Evolutionary conservation across 1,284 basidiomycete species (phyloP), one percentile per base, ranked within the genome.

Genomic region (Cryptococcus maquisensis): DNA sequence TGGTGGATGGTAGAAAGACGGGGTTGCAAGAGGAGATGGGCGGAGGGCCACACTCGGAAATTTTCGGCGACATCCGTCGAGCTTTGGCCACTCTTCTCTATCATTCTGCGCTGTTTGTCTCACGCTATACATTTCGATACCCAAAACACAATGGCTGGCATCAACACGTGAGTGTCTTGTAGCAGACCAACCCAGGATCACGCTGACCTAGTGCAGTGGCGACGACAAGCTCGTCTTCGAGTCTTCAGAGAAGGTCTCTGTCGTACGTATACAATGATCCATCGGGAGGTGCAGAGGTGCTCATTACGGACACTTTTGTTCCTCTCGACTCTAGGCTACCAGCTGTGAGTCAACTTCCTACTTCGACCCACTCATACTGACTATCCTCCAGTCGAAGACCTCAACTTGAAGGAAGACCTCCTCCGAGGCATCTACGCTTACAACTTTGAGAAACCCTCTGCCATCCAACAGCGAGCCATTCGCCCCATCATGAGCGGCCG

Each of bases 391-490:
- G 93, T 94, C 76, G 94, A 97, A 76, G 89, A 94, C 78, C 86
- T 98, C 56, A 87, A 86, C 60, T 77, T 99, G 68, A 97, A 98
- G 79, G 92, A 95, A 75, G 93, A 98, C 75, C 83, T 98, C 42
- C 78, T 98, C 49, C 86, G 96, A 59, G 96, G 96, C 65, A 93
- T 98, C 77, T 98, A 98, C 75, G 96, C 95, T 49, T 99, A 98
- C 81, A 96, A 95, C 79, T 98, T 99, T 69, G 96, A 99, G 82
- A 96, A 95, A 76, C 93, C 96, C 23, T 98, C 95, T 58, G 95
- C 95, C 49, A 98, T 98, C 73, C 95, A 98, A 79, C 94, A 98
- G 78, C 87, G 95, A 64, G 95, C 95, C 28, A 98, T 98, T 74
- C 79, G 94, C 46, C 95, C 95, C 52, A 95, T 98, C 70, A 93